Percentiles rank a stretch among this genome's conserved stretches.
Conservation (phyloP, 2,329 filamentous ascomycete genomes). For the Parastagonospora avenae region DNA sequence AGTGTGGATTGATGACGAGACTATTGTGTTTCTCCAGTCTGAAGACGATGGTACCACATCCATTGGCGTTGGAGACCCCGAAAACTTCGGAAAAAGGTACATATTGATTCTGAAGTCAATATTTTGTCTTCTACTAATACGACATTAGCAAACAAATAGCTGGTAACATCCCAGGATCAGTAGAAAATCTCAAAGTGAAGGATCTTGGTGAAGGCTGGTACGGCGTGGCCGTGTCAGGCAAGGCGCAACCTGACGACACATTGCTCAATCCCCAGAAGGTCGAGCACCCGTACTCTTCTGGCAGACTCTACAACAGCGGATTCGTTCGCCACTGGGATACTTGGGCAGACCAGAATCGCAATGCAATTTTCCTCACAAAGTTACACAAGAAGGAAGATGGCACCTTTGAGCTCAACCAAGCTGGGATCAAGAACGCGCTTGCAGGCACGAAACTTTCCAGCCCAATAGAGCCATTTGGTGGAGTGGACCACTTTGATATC, state of each 20-base stretch:
- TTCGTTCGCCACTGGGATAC: conserved; percentile 85
- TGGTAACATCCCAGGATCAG: conserved; percentile 53
- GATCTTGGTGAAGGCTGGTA: conserved; percentile 44
- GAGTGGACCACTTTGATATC: conserved; percentile 79
- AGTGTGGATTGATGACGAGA: conserved; percentile 74
- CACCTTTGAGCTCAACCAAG: conserved; percentile 42
- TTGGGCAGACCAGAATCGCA: conserved; percentile 72
- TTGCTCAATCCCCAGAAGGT: conserved; percentile 70
- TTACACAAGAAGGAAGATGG: conserved; percentile 46
- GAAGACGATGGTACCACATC: conserved; percentile 49
- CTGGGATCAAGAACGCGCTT: conserved; percentile 67
- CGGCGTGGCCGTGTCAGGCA: conserved; percentile 59
- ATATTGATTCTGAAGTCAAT: neutral
- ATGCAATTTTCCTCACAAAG: conserved; percentile 74
- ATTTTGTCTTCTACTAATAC: conserved; percentile 1
- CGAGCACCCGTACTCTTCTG: conserved; percentile 65
- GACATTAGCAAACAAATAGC: conserved; percentile 46
- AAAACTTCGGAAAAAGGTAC: conserved; percentile 42
- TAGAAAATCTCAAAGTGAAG: conserved; percentile 55
- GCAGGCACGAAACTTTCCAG: conserved; percentile 63
- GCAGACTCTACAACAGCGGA: conserved; percentile 73
- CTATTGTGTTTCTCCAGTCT: conserved; percentile 61
- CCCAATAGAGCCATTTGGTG: conserved; percentile 80
- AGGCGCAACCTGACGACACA: conserved; percentile 70
- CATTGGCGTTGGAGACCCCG: conserved; percentile 41